These are phyloP conservation scores for Globisporangium apiculatum DNA, from an alignment of 352 stramenopile genomes.

Conservation along the genomic window DNA sequence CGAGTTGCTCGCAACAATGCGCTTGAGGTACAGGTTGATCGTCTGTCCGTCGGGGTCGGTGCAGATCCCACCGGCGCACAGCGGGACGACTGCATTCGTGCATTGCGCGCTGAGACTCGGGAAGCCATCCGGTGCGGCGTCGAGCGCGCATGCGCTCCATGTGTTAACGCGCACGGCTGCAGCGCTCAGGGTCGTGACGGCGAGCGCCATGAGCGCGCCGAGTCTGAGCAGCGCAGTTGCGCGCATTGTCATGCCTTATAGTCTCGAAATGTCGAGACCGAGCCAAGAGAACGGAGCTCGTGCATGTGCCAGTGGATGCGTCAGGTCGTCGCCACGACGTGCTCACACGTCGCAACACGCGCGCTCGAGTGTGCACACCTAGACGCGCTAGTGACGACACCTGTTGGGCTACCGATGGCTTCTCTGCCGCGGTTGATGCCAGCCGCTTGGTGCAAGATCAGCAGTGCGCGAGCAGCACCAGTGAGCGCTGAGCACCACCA, in stretches of 20 bases:
- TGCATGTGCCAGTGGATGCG: neutral
- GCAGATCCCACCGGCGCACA: conserved; percentile 45
- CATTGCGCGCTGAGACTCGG: conserved; percentile 31
- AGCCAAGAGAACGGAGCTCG: neutral
- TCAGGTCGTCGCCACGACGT: neutral
- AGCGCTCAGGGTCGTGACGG: neutral
- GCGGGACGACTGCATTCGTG: conserved; percentile 25
- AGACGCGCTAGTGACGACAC: neutral
- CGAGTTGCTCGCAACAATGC: conserved; percentile 27
- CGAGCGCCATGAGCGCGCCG: neutral
- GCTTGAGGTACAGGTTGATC: conserved; percentile 47
- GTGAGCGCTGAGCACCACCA: neutral
- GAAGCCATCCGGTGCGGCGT: conserved; percentile 16
- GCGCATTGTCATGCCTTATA: neutral
- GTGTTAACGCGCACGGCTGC: conserved; percentile 12
- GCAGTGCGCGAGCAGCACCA: neutral
- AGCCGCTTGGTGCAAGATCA: neutral
- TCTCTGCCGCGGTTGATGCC: neutral
- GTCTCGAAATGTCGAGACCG: neutral
- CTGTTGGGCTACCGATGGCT: neutral
- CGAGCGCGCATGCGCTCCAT: conserved; percentile 27
- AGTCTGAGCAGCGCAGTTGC: neutral
- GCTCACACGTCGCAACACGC: neutral
- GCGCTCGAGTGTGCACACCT: neutral
- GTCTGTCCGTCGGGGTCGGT: conserved; percentile 29